A percentile compares a stretch with the other conserved stretches of the same genome.
Evolutionary conservation across 1,284 basidiomycete species (phyloP).

Genomic region (Pascua sp.): DNA sequence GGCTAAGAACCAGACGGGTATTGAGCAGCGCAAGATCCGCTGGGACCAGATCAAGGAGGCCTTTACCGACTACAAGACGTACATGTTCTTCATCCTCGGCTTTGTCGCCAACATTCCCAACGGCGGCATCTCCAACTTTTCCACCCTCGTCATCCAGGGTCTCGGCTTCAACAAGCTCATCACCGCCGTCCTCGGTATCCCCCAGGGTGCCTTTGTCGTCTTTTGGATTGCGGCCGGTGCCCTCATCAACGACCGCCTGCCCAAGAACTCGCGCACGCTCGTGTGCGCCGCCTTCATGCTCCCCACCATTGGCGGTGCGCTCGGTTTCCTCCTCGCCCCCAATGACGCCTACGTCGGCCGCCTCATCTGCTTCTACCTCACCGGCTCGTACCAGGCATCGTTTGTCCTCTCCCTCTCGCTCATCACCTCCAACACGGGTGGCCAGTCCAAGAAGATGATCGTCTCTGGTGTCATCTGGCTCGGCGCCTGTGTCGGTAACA

Average conservation of each 20-base stretch:
- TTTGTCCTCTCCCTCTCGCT: constrained; percentile 54
- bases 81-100: constrained; percentile 41
- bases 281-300: constrained; percentile 47
- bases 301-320: constrained; percentile 45
- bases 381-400: constrained; percentile 51
- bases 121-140: constrained; percentile 43
- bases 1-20: constrained; percentile 48
- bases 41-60: constrained; percentile 50
- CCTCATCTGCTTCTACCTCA: constrained; percentile 57
- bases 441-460: constrained; percentile 53
- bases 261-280: constrained; percentile 41
- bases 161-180: constrained; percentile 43
- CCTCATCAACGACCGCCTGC: constrained; percentile 40
- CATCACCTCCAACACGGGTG: constrained; percentile 54
- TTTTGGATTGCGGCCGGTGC: constrained; percentile 44
- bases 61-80: constrained; percentile 32
- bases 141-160: constrained; percentile 47
- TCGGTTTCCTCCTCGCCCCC: constrained; percentile 50
- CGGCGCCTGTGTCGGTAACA: constrained; percentile 50
- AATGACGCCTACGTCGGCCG: constrained; percentile 44
- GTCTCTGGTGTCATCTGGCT: constrained; percentile 45
- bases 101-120: constrained; percentile 49
- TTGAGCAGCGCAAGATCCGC: constrained; percentile 49
- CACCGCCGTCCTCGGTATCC: constrained; percentile 47
- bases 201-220: constrained; percentile 45